Evolutionary conservation across 768 basidiomycete genomes (phyloP).

Genomic region (Lactarius hengduanensis): DNA sequence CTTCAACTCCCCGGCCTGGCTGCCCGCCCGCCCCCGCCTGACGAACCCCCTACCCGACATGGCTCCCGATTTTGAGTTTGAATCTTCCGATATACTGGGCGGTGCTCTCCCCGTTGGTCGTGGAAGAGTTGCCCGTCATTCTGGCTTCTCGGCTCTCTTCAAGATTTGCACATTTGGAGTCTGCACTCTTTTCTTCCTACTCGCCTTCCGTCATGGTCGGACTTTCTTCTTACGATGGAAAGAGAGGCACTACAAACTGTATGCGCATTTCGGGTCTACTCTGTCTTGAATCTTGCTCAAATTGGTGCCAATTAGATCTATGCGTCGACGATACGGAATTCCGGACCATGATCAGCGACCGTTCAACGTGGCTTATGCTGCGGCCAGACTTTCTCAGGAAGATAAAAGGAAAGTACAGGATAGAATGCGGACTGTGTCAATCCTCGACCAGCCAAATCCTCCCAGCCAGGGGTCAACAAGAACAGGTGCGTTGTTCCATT

Average conservation of each 20-base stretch:
- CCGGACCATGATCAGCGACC: slow-evolving; percentile 80
- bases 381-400: slow-evolving; percentile 55
- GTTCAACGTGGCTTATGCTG: slow-evolving; percentile 86
- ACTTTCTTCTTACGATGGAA: slow-evolving; percentile 53
- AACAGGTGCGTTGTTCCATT: slow-evolving; percentile 8
- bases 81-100: slow-evolving; percentile 68
- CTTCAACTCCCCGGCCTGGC: slow-evolving; percentile 5
- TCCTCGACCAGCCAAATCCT: background rate
- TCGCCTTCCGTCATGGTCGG: slow-evolving; percentile 34
- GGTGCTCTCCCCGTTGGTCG: slow-evolving; percentile 40
- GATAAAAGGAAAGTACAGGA: slow-evolving; percentile 35
- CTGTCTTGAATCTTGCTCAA: slow-evolving; percentile 15
- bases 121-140: slow-evolving; percentile 24
- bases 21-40: slow-evolving; percentile 31
- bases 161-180: slow-evolving; percentile 25
- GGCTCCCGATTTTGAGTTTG: slow-evolving; percentile 49
- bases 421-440: slow-evolving; percentile 11
- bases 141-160: slow-evolving; percentile 25
- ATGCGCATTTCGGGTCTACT: slow-evolving; percentile 32
- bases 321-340: slow-evolving; percentile 77
- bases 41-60: slow-evolving; percentile 41
- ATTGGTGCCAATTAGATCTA: slow-evolving; percentile 45
- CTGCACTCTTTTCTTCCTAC: slow-evolving; percentile 26
- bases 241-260: slow-evolving; percentile 68
- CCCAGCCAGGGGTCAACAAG: slow-evolving; percentile 2